phyloP scores from a whole-genome alignment of 345 rosid genomes.

The Eucalyptus cloeziana region DNA sequence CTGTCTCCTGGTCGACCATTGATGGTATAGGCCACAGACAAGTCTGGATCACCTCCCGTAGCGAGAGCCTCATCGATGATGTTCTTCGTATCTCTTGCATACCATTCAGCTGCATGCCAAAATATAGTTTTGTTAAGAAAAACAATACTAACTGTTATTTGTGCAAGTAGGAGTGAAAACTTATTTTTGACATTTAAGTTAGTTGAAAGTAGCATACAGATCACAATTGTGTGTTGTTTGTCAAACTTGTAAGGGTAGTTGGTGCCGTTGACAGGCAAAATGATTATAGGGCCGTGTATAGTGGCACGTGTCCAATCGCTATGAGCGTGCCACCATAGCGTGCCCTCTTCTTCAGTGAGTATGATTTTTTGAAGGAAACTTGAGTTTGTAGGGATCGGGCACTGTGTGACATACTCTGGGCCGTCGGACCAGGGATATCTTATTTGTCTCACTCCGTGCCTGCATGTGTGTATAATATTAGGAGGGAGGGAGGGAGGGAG shows the following conservation, averaged over 20 bases:
- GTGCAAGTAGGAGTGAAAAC: background rate
- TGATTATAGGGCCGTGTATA: background rate
- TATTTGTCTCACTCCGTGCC: background rate
- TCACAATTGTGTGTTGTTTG: background rate
- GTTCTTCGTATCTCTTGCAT: background rate
- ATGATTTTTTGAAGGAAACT: background rate
- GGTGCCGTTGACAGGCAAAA: background rate
- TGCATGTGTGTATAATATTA: background rate
- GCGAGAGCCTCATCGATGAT: background rate
- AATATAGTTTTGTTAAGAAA: background rate
- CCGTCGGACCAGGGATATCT: background rate
- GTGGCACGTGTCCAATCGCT: background rate
- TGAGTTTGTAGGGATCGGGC: background rate
- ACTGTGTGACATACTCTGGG: background rate
- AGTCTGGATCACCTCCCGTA: background rate
- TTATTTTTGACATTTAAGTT: background rate
- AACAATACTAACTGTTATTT: background rate
- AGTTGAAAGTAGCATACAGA: background rate
- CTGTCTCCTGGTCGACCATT: background rate
- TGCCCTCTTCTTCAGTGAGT: background rate
- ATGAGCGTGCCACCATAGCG: background rate
- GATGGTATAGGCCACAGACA: background rate
- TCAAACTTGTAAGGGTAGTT: background rate
- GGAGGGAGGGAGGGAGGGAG: background rate
- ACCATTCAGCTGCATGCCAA: background rate